Base-by-base conservation (phyloP, 108 stramenopile genomes). In the Heterococcus sp. region DNA sequence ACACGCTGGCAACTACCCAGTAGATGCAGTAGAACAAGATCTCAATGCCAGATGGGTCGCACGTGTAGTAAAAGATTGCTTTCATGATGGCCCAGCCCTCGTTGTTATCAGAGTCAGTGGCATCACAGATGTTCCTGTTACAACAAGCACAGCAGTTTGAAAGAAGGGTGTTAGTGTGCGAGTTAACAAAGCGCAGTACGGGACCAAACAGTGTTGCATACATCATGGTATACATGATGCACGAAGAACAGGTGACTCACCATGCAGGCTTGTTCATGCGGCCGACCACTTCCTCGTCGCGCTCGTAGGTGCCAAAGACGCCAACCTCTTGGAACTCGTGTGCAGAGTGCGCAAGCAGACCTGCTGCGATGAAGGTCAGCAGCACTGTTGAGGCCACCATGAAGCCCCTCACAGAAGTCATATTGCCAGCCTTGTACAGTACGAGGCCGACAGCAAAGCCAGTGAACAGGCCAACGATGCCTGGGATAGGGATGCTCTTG, bases 261-360 rank as follows among this genome's bases (percentile, higher is more conserved):
- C 76, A 78, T 0, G 35, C 35, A 27, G 38, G 32, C 32, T 70
- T n/a, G 69, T 78, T 78, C 76, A 28, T 29, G 0, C 37, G 26
- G 28, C 73, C 46, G 63, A 37, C 36, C n/a, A 74, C 46, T 35
- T 74, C 40, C 39, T 71, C 71, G 2, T 79, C 70, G 46, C 37
- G 29, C 0, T 79, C 78, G 63, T 69, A 79, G 8, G 71, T 72
- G 68, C 78, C 78, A 37, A 79, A 79, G 1, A 72, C 32, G 1
- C 70, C 78, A 1, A 58, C 39, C 78, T 79, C 78, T 37, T 79
- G 78, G 14, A 79, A n/a, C 35, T 79, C 78, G 39, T 79, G 78
- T 65, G 8, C 32, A 1, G 71, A 70, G 71, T 79, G 38, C 11
- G 68, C 65, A 36, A 38, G 65, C 0, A 79, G 78, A 38, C 76